A percentile compares a stretch with the other conserved stretches of the same genome.
Evolutionary conservation across 805 yeast species (phyloP).

Genomic region (Lipomyces anomalus): DNA sequence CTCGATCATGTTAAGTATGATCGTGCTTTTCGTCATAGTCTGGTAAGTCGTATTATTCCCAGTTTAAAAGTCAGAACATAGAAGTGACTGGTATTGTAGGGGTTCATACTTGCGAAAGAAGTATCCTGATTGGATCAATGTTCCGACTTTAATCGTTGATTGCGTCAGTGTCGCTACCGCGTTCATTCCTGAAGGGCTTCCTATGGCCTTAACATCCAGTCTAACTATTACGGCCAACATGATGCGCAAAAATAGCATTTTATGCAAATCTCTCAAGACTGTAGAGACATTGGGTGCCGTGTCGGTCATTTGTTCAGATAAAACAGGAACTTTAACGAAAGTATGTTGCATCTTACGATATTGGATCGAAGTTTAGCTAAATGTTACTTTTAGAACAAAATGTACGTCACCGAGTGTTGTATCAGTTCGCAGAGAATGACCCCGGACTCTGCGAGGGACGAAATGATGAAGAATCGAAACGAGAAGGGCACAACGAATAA

Average conservation of each 20-base stretch:
- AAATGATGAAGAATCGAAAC: no score
- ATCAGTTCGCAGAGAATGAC: neutral
- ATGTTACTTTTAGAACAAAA: neutral
- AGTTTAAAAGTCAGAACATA: no score
- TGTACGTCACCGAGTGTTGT: neutral
- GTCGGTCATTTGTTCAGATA: no score
- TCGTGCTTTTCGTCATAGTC: constrained; percentile 29
- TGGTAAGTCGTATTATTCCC: neutral
- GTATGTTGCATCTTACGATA: no score
- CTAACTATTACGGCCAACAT: constrained; percentile 42
- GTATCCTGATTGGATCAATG: constrained; percentile 41
- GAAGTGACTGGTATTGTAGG: no score
- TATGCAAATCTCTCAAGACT: constrained; percentile 42
- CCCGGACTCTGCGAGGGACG: neutral
- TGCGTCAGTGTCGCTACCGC: constrained; percentile 43
- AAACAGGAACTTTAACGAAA: constrained; percentile 44
- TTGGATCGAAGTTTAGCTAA: no score
- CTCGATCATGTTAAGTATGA: constrained; percentile 22
- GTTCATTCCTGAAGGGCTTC: constrained; percentile 46
- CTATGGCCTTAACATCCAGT: constrained; percentile 45
- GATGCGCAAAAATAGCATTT: constrained; percentile 40
- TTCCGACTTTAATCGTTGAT: constrained; percentile 26
- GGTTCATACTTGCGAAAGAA: constrained; percentile 38
- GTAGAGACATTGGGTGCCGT: constrained; percentile 56
- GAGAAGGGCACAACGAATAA: no score